Evolutionary conservation across 495 filamentous ascomycete genomes (phyloP).

Genomic region (Glonium stellatum): DNA sequence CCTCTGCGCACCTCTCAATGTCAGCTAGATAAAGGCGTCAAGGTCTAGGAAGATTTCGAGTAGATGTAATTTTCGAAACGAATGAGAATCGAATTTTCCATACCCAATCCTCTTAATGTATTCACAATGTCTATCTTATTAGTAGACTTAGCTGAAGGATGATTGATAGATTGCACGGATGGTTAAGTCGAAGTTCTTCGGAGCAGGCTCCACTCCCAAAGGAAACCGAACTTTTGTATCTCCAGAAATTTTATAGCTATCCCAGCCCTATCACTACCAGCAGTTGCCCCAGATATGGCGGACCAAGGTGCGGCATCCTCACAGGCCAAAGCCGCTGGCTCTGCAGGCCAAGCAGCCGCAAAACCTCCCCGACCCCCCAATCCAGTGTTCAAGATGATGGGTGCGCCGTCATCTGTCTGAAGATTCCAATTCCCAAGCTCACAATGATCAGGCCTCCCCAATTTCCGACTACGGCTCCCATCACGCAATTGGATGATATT

Average conservation of each 20-base stretch:
- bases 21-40: no score
- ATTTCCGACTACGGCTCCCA: slow-evolving; percentile 73
- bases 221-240: neutral
- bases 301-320: slow-evolving; percentile 2
- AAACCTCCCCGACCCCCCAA: slow-evolving; percentile 25
- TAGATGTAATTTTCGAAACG: no score
- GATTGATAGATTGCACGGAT: no score
- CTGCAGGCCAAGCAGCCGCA: neutral
- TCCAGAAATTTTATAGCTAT: neutral
- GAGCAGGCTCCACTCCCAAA: no score
- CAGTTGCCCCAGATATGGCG: slow-evolving; percentile 5
- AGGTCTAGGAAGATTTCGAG: no score
- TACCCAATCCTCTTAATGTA: no score
- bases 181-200: no score
- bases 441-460: slow-evolving; percentile 56
- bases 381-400: slow-evolving; percentile 28
- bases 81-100: no score
- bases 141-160: no score
- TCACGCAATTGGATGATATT: slow-evolving; percentile 99
- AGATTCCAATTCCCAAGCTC: slow-evolving; percentile 2
- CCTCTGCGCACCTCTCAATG: no score
- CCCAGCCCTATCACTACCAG: neutral
- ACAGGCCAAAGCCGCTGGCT: neutral
- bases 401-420: slow-evolving; percentile 4
- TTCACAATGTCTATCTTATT: no score